These are phyloP conservation scores for Solanum chiquidenum DNA, from an alignment of 257 asterid genomes.

Conservation along the genomic window DNA sequence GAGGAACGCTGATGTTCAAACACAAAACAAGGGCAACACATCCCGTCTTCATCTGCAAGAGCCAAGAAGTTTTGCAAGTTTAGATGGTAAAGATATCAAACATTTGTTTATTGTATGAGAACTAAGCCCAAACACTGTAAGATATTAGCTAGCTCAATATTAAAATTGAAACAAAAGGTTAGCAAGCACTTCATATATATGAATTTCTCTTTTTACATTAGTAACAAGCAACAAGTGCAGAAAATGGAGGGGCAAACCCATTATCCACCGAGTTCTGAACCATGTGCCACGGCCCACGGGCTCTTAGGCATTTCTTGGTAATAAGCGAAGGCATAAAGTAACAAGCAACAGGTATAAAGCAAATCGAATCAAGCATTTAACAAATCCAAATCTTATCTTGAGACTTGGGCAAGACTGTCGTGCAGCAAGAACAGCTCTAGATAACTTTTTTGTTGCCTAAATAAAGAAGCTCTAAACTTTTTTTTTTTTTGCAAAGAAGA, in stretches of 20 bases:
- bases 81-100: not conserved
- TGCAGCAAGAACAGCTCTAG: not conserved
- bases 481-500: not conserved
- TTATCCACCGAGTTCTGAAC: not conserved
- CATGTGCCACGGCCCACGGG: not conserved
- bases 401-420: not conserved
- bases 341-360: not conserved
- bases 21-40: conserved; percentile 95
- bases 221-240: not conserved
- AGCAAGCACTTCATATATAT: not conserved
- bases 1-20: conserved; percentile 83
- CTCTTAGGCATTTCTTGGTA: not conserved
- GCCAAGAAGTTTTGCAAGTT: not conserved
- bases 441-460: not conserved
- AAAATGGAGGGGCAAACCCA: not conserved
- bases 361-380: not conserved
- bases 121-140: not conserved
- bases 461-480: not conserved
- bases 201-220: not conserved
- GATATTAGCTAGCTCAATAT: not conserved
- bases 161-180: not conserved
- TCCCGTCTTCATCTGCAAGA: conserved; percentile 95
- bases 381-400: not conserved
- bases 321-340: not conserved
- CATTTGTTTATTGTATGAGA: not conserved